Conservation (phyloP, 441 rosid genomes). For the Jatropha multifida region DNA sequence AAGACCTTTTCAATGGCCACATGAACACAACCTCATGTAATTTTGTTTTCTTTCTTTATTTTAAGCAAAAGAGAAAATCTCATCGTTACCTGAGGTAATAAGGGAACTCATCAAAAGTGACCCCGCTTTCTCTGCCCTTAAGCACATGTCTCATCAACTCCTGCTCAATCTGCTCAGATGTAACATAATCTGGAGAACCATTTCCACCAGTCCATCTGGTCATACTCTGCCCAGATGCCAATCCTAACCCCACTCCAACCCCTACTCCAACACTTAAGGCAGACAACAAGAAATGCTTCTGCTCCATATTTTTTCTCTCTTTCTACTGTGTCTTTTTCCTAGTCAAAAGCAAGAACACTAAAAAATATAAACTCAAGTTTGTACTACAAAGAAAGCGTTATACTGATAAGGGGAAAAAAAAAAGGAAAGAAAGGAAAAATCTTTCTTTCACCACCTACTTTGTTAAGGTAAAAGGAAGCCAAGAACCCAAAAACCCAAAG, state of each 20-base stretch:
- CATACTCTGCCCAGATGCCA: slow-evolving; percentile 76
- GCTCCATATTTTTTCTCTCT: slow-evolving; percentile 56
- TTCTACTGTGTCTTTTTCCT: background rate
- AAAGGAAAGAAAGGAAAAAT: background rate
- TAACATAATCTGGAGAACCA: slow-evolving; percentile 41
- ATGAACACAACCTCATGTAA: slow-evolving; percentile 15
- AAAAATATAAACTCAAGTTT: background rate
- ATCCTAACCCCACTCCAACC: slow-evolving; percentile 72
- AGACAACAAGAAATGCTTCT: slow-evolving; percentile 64
- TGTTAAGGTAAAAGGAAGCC: background rate
- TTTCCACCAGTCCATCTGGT: slow-evolving; percentile 51
- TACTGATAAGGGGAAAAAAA: background rate
- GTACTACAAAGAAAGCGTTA: background rate
- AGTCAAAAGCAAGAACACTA: background rate
- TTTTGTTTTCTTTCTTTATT: background rate
- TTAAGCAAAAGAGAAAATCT: background rate
- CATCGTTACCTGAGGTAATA: slow-evolving; percentile 60
- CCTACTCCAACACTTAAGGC: slow-evolving; percentile 92
- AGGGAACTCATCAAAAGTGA: slow-evolving; percentile 79
- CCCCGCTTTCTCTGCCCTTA: slow-evolving; percentile 57
- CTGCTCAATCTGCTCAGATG: slow-evolving; percentile 64
- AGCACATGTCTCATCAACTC: slow-evolving; percentile 66
- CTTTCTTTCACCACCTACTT: background rate
- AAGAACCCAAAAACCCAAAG: slow-evolving; percentile 4
- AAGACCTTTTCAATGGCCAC: slow-evolving; percentile 23